Conservation (phyloP, 495 filamentous ascomycete genomes). For the Talaromyces borbonicus region DNA sequence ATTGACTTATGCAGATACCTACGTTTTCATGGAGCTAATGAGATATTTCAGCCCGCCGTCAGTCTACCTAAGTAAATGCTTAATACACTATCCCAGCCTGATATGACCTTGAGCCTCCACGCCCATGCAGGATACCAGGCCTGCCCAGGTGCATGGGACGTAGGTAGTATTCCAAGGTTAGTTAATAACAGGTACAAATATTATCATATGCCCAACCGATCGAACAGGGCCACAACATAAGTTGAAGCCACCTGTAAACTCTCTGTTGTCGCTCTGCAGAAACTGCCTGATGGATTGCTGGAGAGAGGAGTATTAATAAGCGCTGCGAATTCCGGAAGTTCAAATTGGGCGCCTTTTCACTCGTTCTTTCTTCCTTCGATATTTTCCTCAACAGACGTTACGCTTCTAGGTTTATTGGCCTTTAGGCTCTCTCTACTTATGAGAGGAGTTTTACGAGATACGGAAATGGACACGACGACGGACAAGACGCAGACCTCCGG, state of each 20-base stretch:
- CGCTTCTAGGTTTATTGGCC: not conserved
- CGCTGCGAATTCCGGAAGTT: not conserved
- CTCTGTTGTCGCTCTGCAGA: constrained; percentile 1
- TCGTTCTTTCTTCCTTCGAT: not conserved
- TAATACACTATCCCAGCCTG: not conserved
- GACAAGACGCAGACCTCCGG: not conserved
- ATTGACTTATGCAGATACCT: not conserved
- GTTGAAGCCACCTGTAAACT: not conserved
- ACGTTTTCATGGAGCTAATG: not conserved
- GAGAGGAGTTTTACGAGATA: not conserved
- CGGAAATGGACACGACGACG: not conserved
- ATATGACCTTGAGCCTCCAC: not conserved
- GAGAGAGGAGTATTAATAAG: not conserved
- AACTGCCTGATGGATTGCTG: too few species aligned
- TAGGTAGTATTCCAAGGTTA: too few species aligned
- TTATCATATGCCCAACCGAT: not conserved
- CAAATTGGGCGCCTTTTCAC: not conserved
- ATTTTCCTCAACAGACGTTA: not conserved
- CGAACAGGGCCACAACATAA: not conserved
- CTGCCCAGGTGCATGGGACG: not conserved
- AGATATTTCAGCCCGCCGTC: not conserved
- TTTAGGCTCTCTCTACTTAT: not conserved
- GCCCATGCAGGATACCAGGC: not conserved
- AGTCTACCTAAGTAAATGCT: not conserved
- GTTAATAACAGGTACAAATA: constrained; percentile 1